These are phyloP conservation scores for Ampelomyces quisqualis DNA, from an alignment of 2,329 filamentous ascomycete species.

Conservation along the genomic window DNA sequence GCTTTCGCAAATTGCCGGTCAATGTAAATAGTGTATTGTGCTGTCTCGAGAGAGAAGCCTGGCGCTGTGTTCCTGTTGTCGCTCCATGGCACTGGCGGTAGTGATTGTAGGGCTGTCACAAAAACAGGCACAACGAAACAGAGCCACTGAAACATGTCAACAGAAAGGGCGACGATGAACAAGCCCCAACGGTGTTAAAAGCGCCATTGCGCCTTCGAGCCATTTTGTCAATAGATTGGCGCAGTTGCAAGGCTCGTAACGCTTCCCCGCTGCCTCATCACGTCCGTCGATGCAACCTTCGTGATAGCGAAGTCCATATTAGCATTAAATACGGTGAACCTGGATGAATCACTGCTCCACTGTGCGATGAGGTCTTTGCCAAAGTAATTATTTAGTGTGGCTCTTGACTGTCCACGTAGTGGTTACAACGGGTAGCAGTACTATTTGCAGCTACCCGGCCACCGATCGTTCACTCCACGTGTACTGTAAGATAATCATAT, in stretches of 20 bases:
- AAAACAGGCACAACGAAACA: conserved; percentile 13
- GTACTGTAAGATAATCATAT: too few relatives aligned
- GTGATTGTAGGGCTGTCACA: conserved; percentile 41
- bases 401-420: too few relatives aligned
- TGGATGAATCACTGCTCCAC: not conserved
- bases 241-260: not conserved
- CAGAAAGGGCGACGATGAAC: not conserved
- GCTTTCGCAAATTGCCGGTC: conserved; percentile 42
- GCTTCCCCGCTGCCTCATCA: conserved; percentile 27
- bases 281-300: conserved; percentile 20
- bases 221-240: not conserved
- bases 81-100: conserved; percentile 43
- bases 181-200: too few relatives aligned
- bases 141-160: conserved; percentile 14
- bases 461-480: too few relatives aligned
- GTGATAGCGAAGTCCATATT: not conserved
- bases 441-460: too few relatives aligned
- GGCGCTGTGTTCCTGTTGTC: conserved; percentile 10
- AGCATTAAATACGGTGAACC: not conserved
- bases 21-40: conserved; percentile 46
- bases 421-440: too few relatives aligned
- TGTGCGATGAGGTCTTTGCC: not conserved
- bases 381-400: too few relatives aligned
- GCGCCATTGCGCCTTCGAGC: conserved; percentile 3
- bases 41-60: conserved; percentile 26